Evolutionary conservation across 2,329 filamentous ascomycete species (phyloP).

Genomic region (Phyllosticta ampelicida): DNA sequence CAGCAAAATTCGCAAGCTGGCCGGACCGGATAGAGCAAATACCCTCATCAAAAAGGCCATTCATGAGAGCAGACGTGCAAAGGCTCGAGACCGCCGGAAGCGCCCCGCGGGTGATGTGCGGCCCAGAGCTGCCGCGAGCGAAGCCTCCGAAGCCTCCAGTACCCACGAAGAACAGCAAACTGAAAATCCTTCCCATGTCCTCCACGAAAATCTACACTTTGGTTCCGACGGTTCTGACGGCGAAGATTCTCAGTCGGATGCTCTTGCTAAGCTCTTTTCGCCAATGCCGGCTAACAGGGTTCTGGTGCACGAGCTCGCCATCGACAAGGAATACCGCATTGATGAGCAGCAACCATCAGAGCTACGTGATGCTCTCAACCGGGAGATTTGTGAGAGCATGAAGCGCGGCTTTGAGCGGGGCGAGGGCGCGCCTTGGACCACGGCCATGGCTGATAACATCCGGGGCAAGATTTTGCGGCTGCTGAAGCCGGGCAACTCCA

Average conservation of each 20-base stretch:
- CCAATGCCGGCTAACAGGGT: slow-evolving; percentile 61
- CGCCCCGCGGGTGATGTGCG: slow-evolving; percentile 59
- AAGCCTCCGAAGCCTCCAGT: slow-evolving; percentile 26
- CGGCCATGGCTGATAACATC: slow-evolving; percentile 60
- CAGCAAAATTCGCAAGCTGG: slow-evolving; percentile 67
- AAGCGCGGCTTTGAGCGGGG: slow-evolving; percentile 51
- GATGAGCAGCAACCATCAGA: slow-evolving; percentile 46
- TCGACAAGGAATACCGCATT: slow-evolving; percentile 68
- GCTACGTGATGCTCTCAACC: slow-evolving; percentile 48
- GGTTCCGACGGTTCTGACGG: not conserved
- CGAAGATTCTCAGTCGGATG: slow-evolving; percentile 27
- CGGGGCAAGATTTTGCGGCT: slow-evolving; percentile 62
- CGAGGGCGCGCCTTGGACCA: slow-evolving; percentile 55
- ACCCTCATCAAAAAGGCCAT: slow-evolving; percentile 66
- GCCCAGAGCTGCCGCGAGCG: slow-evolving; percentile 51
- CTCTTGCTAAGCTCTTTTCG: slow-evolving; percentile 45
- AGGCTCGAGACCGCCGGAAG: slow-evolving; percentile 41
- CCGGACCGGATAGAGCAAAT: slow-evolving; percentile 60
- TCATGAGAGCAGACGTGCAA: slow-evolving; percentile 55
- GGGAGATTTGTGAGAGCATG: slow-evolving; percentile 51
- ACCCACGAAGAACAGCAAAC: not conserved
- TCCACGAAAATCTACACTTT: not conserved
- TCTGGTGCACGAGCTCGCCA: slow-evolving; percentile 67
- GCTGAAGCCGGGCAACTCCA: slow-evolving; percentile 58
- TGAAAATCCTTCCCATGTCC: slow-evolving; percentile 24